Base-by-base conservation (phyloP, 805 yeast species). In the Lachancea meyersii region DNA sequence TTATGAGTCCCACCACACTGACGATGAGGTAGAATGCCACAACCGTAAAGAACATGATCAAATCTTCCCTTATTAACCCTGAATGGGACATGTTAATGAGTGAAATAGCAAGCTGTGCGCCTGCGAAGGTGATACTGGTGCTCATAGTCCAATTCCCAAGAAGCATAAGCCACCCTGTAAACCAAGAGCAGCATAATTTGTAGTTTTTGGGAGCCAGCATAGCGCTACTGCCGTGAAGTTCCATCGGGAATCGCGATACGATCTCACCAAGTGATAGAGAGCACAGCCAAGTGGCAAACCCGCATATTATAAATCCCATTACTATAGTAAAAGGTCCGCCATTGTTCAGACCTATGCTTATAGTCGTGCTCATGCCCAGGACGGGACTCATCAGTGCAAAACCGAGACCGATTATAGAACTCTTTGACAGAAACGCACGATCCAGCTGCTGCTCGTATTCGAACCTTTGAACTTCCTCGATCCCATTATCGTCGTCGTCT, bases 331-430 rank as follows among this genome's bases (percentile, higher is more conserved):
- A 78, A 40, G 82, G 81, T 1, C 88, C 87, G 7, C 94, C 95
- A 61, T 83, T 85, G 8, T 79, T 71, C 41, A 85, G 64, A 3
- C 86, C 82, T 23, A 81, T 80, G 54, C 81, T 77, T 58, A 85
- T 68, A 1, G 88, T 82, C 3, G 86, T 77, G 8, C 87, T 77
- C 52, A 85, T 72, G 1, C 91, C 88, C 52, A 83, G 72, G 0
- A 89, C 91, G 0, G 86, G 89, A 32, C 86, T 85, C 89, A 85
- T 82, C 24, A 85, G 64, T 1, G 88, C 79, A 57, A 85, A 83
- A 0, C 93, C 91, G 19, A 85, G 65, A 3, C 93, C 95, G 18
- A 85, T 75, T 35, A 85, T 77, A 0, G 89, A 80, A 1, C 78
- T 68, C 9, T 82, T 80, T 0, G 86, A 79, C 43, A 84, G 69